Base-by-base conservation (phyloP, 2,329 filamentous ascomycete genomes). In the Epichloe uncinata region DNA sequence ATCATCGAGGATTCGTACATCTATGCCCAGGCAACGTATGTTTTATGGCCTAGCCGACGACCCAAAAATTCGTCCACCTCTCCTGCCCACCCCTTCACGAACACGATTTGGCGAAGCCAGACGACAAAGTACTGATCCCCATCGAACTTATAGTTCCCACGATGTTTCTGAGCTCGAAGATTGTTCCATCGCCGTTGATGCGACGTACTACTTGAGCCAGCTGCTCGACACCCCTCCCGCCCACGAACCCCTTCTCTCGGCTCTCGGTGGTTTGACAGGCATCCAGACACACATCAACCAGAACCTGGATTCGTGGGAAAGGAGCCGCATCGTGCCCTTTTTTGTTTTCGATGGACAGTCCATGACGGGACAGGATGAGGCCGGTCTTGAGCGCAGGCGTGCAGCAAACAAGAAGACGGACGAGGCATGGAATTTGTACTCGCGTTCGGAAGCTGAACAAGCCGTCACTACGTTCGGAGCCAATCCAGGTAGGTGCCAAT, bases 291-390 rank as follows among this genome's bases (percentile, higher is more conserved):
- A 85, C 60, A 84, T 98, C 55, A 80, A 87, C 62, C 75, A 78
- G 47, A 87, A 95, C 58, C 72, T 98, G 33, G 77, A 85, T 53
- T 72, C 73, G 52, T 87, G 93, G 74, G 78, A 80, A 53, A 75
- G 77, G 43, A 71, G 82, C 59, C 78, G 79, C 18, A 83, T 95
- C 48, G 79, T 73, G n/a, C 87, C 87, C 2, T 72, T 94, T 94
- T 55, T 98, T 65, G 76, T 98, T 47, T 98, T 98, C 67, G 87
- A 91, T 64, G 93, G 93, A 36, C 79, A 95, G 60, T 81, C 88
- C 38, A 77, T 89, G 53, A 81, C 82, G 38, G 85, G 85, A 51
- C 84, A 86, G 60, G 83, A 90, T 60, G 81, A 86, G 44, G 74
- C 82, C 52, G 73, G 81, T 22, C 74, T 84, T 49, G 76, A 81